Base-by-base conservation (phyloP, 805 yeast genomes). In the Lipomyces sp. region DNA sequence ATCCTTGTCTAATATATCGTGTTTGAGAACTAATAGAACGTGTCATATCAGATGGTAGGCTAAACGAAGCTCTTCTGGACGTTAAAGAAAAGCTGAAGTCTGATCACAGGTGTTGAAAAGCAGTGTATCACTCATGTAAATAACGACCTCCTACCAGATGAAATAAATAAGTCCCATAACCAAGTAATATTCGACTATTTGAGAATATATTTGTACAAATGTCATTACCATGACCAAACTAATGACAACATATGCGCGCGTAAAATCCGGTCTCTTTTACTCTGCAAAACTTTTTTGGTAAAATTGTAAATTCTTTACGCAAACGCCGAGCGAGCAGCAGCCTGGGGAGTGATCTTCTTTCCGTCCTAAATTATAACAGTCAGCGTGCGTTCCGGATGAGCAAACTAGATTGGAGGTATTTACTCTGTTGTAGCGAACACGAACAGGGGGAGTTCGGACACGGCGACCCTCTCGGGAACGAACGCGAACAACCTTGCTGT, bases 401-500 rank as follows among this genome's bases (percentile, higher is more conserved):
- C n/a, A n/a, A n/a, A n/a, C n/a, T n/a, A n/a, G n/a, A n/a, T n/a
- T n/a, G n/a, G n/a, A n/a, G n/a, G n/a, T n/a, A 38, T 50, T 29
- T 54, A 54, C 58, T 72, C 83, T 81, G 86, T 82, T 86, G 88
- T 86, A 93, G 82, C 98, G 91, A 79, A 84, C 96, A 80, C 99
- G 90, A 73, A 83, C 90, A 69, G 99, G 99, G 65, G 99, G 98
- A 76, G 98, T 72, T 84, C 99, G 90, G 80, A 86, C 76, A 80
- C 93, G 91, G 84, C 99, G 93, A 82, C 90, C 95, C 68, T 84
- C 80, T 82, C 98, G 86, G 65, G 98, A 93, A 84, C 99, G 93
- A 68, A 93, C 99, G 82, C 99, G 93, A 73, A 93, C 98, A 70
- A 93, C 86, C 88, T 96, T 93, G 78, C 96, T 95, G 84, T 93